Evolutionary conservation across 2,329 filamentous ascomycete genomes (phyloP).

Genomic region (Trichoderma gracile): DNA sequence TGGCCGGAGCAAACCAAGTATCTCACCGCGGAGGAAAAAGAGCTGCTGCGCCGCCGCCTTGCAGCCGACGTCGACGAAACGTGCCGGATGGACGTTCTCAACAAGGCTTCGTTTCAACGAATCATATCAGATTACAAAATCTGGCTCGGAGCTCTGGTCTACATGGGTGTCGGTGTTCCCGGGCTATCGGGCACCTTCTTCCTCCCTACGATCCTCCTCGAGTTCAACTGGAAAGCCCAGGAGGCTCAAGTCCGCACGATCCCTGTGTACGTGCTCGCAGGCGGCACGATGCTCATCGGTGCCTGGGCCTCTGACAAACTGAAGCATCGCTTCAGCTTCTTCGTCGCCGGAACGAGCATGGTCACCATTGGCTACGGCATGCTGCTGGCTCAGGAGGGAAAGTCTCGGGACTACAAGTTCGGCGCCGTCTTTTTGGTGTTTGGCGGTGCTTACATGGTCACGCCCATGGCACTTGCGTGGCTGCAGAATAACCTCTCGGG

Average conservation of each 20-base stretch:
- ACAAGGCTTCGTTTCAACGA: constrained; percentile 48
- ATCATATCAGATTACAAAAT: constrained; percentile 51
- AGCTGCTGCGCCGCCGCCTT: constrained; percentile 37
- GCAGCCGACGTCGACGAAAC: constrained; percentile 45
- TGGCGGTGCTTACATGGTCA: constrained; percentile 51
- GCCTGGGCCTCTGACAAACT: constrained; percentile 51
- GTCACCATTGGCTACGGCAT: constrained; percentile 56
- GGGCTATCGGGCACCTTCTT: constrained; percentile 47
- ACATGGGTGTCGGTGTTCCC: constrained; percentile 46
- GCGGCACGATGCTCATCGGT: constrained; percentile 34
- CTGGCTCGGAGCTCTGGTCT: constrained; percentile 42
- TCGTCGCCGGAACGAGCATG: constrained; percentile 42
- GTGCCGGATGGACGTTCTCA: constrained; percentile 53
- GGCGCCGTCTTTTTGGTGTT: constrained; percentile 48
- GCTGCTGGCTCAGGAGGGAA: constrained; percentile 42
- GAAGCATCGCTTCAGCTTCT: constrained; percentile 53
- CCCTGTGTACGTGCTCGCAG: constrained; percentile 42
- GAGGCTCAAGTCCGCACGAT: constrained; percentile 42
- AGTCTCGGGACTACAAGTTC: constrained; percentile 46
- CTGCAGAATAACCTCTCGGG: constrained; percentile 61
- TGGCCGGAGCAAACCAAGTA: constrained; percentile 43
- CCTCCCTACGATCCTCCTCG: constrained; percentile 42
- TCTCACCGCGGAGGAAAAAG: constrained; percentile 31
- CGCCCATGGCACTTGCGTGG: constrained; percentile 59
- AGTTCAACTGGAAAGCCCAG: constrained; percentile 40